Evolutionary conservation across 1,284 basidiomycete species (phyloP).

Genomic region (Sporisorium graminicola): DNA sequence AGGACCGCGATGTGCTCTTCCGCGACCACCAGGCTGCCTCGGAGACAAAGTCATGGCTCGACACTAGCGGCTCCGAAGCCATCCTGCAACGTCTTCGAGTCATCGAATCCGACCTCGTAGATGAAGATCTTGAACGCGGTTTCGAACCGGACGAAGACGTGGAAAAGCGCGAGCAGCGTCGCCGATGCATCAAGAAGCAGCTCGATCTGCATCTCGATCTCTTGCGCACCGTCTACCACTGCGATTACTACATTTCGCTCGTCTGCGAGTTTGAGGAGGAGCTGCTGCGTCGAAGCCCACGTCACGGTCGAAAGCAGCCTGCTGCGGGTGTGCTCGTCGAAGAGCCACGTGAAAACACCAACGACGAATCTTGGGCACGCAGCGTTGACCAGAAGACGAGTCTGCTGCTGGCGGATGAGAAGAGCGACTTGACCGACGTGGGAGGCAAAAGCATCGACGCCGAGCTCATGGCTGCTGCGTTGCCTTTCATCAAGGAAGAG

Average conservation of each 20-base stretch:
- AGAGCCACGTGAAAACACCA: conserved; percentile 39
- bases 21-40: conserved; percentile 20
- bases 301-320: conserved; percentile 55
- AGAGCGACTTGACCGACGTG: conserved; percentile 42
- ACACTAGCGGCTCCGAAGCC: conserved; percentile 38
- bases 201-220: conserved; percentile 64
- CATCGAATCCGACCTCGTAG: conserved; percentile 27
- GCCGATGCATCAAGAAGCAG: conserved; percentile 53
- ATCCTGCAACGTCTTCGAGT: conserved; percentile 36
- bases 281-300: conserved; percentile 55
- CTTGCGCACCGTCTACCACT: conserved; percentile 63
- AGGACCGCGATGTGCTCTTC: conserved; percentile 57
- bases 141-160: conserved; percentile 37
- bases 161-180: conserved; percentile 36
- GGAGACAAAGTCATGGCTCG: conserved; percentile 34
- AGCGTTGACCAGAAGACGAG: conserved; percentile 57
- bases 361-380: conserved; percentile 58
- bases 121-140: conserved; percentile 39
- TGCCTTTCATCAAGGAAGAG: conserved; percentile 55
- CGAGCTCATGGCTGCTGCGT: conserved; percentile 46
- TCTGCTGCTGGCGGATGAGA: conserved; percentile 45
- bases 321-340: conserved; percentile 32
- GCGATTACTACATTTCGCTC: conserved; percentile 65
- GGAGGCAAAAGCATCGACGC: conserved; percentile 51
- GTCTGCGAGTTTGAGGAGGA: conserved; percentile 66